Evolutionary conservation across 352 stramenopile genomes (phyloP).

Genomic region (Phytophthora aleatoria): DNA sequence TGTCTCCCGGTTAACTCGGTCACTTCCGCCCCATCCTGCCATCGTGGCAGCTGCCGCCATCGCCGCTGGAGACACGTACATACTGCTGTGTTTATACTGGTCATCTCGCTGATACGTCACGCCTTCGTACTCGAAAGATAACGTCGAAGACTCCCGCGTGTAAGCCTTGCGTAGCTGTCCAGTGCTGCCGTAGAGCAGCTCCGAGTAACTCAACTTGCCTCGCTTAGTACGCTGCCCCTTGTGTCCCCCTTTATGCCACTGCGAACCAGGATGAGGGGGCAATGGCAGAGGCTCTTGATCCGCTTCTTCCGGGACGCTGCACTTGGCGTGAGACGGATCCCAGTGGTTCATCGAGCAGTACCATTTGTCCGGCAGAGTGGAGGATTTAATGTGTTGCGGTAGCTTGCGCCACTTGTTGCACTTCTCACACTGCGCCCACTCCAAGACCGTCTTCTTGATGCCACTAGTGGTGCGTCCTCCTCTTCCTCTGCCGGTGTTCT

Average conservation of each 20-base stretch:
- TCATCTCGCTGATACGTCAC: slow-evolving; percentile 73
- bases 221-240: slow-evolving; percentile 47
- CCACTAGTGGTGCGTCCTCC: slow-evolving; percentile 28
- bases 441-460: slow-evolving; percentile 82
- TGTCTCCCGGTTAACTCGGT: slow-evolving; percentile 31
- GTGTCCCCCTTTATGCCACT: slow-evolving; percentile 63
- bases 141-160: slow-evolving; percentile 75
- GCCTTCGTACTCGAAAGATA: slow-evolving; percentile 80
- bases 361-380: slow-evolving; percentile 95
- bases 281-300: slow-evolving; percentile 70
- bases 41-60: slow-evolving; percentile 31
- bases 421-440: slow-evolving; percentile 96
- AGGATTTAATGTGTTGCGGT: slow-evolving; percentile 90
- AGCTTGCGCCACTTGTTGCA: slow-evolving; percentile 97
- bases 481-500: slow-evolving; percentile 28
- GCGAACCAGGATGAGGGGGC: slow-evolving; percentile 44
- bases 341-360: slow-evolving; percentile 97
- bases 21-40: slow-evolving; percentile 39
- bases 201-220: slow-evolving; percentile 83
- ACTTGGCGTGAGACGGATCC: slow-evolving; percentile 85
- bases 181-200: slow-evolving; percentile 80
- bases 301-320: slow-evolving; percentile 71
- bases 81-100: slow-evolving; percentile 82
- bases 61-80: slow-evolving; percentile 70
- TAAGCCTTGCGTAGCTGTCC: slow-evolving; percentile 85